These are phyloP conservation scores for Margaritispora aquatica DNA, from an alignment of 495 filamentous ascomycete genomes.

Conservation along the genomic window DNA sequence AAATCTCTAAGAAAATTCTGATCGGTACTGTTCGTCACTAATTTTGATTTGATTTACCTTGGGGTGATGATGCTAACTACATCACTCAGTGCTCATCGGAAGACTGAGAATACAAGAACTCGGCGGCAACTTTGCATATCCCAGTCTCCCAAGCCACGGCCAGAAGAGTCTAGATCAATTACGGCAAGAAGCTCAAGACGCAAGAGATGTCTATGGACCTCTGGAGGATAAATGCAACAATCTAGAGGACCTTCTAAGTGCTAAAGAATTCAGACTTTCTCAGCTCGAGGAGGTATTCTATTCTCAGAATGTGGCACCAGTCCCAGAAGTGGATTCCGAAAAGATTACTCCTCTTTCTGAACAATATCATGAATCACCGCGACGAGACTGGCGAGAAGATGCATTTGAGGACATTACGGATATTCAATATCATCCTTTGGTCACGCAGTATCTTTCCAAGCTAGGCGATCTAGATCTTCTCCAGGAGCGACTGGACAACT, in stretches of 20 bases:
- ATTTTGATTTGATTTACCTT: too few relatives aligned
- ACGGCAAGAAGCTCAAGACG: slow-evolving; percentile 2
- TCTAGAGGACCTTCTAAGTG: slow-evolving; percentile 4
- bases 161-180: neutral
- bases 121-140: neutral
- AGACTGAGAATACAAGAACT: neutral
- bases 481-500: slow-evolving; percentile 1
- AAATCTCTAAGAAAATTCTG: too few relatives aligned
- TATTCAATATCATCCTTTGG: slow-evolving; percentile 7
- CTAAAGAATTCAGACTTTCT: slow-evolving; percentile 5
- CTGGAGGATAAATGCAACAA: slow-evolving; percentile 8
- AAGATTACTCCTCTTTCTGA: neutral
- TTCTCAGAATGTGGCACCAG: too few relatives aligned
- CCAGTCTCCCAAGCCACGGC: neutral
- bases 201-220: slow-evolving; percentile 13
- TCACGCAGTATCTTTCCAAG: slow-evolving; percentile 5
- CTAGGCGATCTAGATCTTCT: slow-evolving; percentile 12
- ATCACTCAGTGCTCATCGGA: neutral
- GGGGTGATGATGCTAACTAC: too few relatives aligned
- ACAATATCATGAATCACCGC: neutral
- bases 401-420: neutral
- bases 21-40: too few relatives aligned
- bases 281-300: slow-evolving; percentile 9
- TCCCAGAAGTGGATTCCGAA: too few relatives aligned
- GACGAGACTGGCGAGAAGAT: neutral